Conservation (phyloP, 805 yeast genomes). For the Myxozyma mucilagina region DNA sequence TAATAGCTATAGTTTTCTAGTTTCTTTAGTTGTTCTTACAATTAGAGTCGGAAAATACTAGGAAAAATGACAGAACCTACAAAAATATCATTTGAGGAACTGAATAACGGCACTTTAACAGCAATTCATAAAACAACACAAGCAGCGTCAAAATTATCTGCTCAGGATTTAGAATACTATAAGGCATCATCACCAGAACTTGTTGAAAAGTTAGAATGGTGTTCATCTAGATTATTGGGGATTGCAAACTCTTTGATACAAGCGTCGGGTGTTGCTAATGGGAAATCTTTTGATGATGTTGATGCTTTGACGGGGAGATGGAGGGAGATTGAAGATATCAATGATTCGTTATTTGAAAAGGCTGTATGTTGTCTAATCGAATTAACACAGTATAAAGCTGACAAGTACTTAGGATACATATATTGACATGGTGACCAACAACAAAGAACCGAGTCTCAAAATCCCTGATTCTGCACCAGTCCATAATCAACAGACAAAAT, state of each 20-base stretch:
- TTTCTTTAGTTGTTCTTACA: neutral
- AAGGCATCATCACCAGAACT: conserved; percentile 57
- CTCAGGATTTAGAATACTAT: conserved; percentile 79
- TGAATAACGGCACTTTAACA: neutral
- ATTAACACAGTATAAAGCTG: conserved; percentile 3
- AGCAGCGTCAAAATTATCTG: conserved; percentile 34
- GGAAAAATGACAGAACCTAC: neutral
- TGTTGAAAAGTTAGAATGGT: conserved; percentile 34
- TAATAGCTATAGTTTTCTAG: neutral
- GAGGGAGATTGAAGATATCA: conserved; percentile 58
- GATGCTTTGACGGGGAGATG: conserved; percentile 53
- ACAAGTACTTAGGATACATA: conserved; percentile 21
- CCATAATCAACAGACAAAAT: conserved; percentile 44
- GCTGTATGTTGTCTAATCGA: conserved; percentile 39
- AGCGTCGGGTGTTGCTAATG: conserved; percentile 12
- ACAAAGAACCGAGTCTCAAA: conserved; percentile 41
- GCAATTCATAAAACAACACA: conserved; percentile 22
- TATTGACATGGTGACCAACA: conserved; percentile 33
- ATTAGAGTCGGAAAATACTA: neutral
- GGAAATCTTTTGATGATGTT: conserved; percentile 41
- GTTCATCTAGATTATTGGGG: conserved; percentile 34
- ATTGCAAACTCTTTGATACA: conserved; percentile 30
- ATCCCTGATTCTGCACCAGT: neutral
- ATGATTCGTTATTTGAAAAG: conserved; percentile 75
- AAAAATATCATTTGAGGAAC: neutral